Percentiles rank a stretch among this genome's conserved stretches.
phyloP scores from a whole-genome alignment of 768 basidiomycete species.

The Amanita inopinata region DNA sequence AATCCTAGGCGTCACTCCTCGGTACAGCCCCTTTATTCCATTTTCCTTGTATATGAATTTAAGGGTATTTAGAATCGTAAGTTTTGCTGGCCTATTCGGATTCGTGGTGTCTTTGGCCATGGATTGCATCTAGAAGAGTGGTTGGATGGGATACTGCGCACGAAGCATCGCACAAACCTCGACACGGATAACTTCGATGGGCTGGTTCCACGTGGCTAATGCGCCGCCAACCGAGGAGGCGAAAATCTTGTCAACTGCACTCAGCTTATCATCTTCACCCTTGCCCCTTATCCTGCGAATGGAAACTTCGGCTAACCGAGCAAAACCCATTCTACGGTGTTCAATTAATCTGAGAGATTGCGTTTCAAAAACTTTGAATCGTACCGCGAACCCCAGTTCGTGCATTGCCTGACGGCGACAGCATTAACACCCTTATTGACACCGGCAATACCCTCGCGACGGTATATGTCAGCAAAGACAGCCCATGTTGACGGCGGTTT shows the following conservation, averaged over 20 bases:
- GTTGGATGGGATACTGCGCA: background rate
- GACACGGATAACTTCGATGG: slow-evolving; percentile 94
- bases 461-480: slow-evolving; percentile 91
- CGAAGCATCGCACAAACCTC: slow-evolving; percentile 64
- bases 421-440: slow-evolving; percentile 99
- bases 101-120: slow-evolving; percentile 79
- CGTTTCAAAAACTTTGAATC: slow-evolving; percentile 14
- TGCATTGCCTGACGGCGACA: slow-evolving; percentile 85
- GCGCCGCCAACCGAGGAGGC: slow-evolving; percentile 90
- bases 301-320: slow-evolving; percentile 76
- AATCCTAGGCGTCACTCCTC: slow-evolving; percentile 95
- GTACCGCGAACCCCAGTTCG: slow-evolving; percentile 88
- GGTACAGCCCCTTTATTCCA: slow-evolving; percentile 92
- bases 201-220: slow-evolving; percentile 98
- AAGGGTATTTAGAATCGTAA: slow-evolving; percentile 87
- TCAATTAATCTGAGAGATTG: background rate
- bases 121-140: slow-evolving; percentile 80
- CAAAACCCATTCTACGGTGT: slow-evolving; percentile 81
- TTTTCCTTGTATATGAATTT: slow-evolving; percentile 95
- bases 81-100: slow-evolving; percentile 79
- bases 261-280: slow-evolving; percentile 61
- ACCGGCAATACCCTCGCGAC: slow-evolving; percentile 85
- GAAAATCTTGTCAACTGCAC: slow-evolving; percentile 78
- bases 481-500: slow-evolving; percentile 90
- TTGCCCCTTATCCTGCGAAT: slow-evolving; percentile 78